Evolutionary conservation across 371 early-diverging fungal species (phyloP), one percentile per base, ranked within the genome.

Genomic region (Mortierella sp.): DNA sequence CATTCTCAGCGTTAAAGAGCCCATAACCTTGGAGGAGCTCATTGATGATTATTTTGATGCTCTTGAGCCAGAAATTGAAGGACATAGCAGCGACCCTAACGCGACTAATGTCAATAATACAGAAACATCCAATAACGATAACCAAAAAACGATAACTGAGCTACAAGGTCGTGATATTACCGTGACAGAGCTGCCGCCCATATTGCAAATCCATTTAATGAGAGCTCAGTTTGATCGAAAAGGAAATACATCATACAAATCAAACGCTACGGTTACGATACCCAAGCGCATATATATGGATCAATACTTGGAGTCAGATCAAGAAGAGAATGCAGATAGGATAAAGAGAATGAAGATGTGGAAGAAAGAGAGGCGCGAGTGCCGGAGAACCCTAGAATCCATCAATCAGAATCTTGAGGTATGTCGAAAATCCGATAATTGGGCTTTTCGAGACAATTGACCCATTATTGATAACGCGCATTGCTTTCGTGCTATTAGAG

Each of bases 131-230:
- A 23, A 37, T 26, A 35, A 12, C 15, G n/a, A n/a, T n/a, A 40
- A 7, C 22, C 23, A 15, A 19, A 9, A 22, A n/a, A 26, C 31
- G 13, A 23, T 32, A 51, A 6, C 28, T n/a, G 2, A 17, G 26
- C 29, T 22, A 34, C 31, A 61, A 6, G 23, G 32, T 23, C 71
- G 77, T 67, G 69, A 75, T 6, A 73, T 79, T 1, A 83, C 70
- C 7, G 60, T 76, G 28, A 57, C 75, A 31, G 62, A 66, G 31
- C 42, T 66, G 1, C 88, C 88, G n/a, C 85, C 87, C 0, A 72
- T 88, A 19, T 66, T 88, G 28, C 86, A 84, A 26, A 74, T 88
- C 34, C 86, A 86, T 28, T 56, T 86, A 40, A 79, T 81, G 70
- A 70, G 87, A 3, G 83, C 84, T 26, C 87, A 84, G 60, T 88